phyloP scores from a whole-genome alignment of 2,329 filamentous ascomycete genomes.

The Ascochyta koolunga region DNA sequence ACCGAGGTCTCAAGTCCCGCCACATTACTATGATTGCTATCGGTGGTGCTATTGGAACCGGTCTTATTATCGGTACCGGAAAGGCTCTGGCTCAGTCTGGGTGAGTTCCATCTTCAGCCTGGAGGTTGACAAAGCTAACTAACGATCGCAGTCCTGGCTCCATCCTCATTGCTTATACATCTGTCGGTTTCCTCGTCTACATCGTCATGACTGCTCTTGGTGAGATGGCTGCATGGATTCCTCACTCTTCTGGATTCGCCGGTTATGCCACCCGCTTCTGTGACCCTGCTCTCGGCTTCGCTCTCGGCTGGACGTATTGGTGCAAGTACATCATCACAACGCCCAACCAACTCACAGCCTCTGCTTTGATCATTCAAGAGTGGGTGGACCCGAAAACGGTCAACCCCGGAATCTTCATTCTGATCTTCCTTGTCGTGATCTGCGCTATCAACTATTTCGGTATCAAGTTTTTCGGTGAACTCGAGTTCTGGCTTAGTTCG shows the following conservation, averaged over 20 bases:
- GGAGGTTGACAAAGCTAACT: constrained; percentile 26
- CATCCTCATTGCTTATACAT: constrained; percentile 73
- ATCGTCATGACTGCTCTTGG: constrained; percentile 82
- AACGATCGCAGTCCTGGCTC: constrained; percentile 61
- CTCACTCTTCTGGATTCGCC: constrained; percentile 78
- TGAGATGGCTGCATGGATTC: constrained; percentile 85
- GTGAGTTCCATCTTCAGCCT: constrained; percentile 27
- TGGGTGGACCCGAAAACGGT: constrained; percentile 71
- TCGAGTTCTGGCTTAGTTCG: constrained; percentile 57
- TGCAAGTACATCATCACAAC: constrained; percentile 82
- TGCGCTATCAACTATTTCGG: constrained; percentile 58
- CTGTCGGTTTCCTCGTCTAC: constrained; percentile 75
- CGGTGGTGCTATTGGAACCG: constrained; percentile 75
- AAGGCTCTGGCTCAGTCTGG: constrained; percentile 57
- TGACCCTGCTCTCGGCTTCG: constrained; percentile 80
- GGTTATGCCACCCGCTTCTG: constrained; percentile 81
- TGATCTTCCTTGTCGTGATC: constrained; percentile 58
- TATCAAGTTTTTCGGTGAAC: constrained; percentile 61
- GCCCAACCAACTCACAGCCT: constrained; percentile 83
- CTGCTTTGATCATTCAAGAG: constrained; percentile 77
- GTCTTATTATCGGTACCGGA: constrained; percentile 72
- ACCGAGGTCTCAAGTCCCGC: constrained; percentile 60
- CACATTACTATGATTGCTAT: constrained; percentile 72
- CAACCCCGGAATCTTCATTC: constrained; percentile 81
- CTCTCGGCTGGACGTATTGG: constrained; percentile 70